phyloP scores from a whole-genome alignment of 2,329 filamentous ascomycete species.

The Ceratocystis lukuohia region DNA sequence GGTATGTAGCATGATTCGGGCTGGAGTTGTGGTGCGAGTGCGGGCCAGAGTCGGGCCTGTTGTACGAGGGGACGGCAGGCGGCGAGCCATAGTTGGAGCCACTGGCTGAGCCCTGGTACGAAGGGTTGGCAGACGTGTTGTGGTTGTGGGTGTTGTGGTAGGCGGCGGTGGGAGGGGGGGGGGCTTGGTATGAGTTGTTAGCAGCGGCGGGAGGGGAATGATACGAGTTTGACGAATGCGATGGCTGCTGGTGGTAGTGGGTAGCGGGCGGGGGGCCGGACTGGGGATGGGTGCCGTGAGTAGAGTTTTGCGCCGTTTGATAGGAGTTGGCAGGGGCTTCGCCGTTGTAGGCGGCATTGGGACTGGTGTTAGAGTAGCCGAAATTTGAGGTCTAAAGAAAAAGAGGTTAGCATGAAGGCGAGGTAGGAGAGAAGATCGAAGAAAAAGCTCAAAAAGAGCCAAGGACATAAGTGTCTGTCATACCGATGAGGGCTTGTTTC shows the following conservation, averaged over 20 bases:
- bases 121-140: constrained; percentile 8
- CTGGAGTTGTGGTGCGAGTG: constrained; percentile 21
- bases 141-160: constrained; percentile 7
- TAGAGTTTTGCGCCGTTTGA: constrained; percentile 27
- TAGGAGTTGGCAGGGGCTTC: constrained; percentile 50
- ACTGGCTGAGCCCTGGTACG: constrained; percentile 22
- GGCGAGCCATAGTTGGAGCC: constrained; percentile 23
- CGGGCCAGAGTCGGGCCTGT: constrained; percentile 16
- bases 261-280: constrained; percentile 8
- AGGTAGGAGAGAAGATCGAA: not conserved
- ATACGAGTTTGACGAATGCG: constrained; percentile 24
- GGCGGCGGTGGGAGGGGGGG: constrained; percentile 4
- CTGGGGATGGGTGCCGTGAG: constrained; percentile 16
- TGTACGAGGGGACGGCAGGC: constrained; percentile 21
- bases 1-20: constrained; percentile 18
- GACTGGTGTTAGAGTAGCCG: constrained; percentile 47
- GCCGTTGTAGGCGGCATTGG: constrained; percentile 45
- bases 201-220: constrained; percentile 24
- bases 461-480: not conserved
- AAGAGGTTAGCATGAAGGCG: constrained; percentile 19
- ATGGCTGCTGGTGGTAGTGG: constrained; percentile 14
- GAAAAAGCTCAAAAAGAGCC: not conserved
- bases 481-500: constrained; percentile 30
- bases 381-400: constrained; percentile 40
- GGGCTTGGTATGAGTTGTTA: constrained; percentile 10